These are phyloP conservation scores for Fusarium sp. DNA, from an alignment of 2,329 filamentous ascomycete genomes.

Conservation along the genomic window DNA sequence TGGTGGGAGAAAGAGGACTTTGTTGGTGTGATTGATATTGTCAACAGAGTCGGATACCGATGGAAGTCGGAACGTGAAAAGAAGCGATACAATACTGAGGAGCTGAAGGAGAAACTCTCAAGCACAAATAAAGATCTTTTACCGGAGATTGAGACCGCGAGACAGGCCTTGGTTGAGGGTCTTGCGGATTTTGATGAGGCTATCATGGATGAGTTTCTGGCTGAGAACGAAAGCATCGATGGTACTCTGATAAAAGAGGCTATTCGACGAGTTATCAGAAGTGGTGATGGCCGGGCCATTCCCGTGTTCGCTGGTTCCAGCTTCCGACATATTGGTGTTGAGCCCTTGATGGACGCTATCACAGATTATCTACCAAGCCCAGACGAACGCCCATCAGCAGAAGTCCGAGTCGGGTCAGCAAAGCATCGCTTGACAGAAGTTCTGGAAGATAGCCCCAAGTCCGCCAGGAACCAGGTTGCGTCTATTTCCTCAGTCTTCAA, in stretches of 20 bases:
- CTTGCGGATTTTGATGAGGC: conserved; percentile 89
- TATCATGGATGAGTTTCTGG: conserved; percentile 85
- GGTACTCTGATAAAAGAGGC: conserved; percentile 73
- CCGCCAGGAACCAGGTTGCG: conserved; percentile 49
- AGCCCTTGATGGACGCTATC: conserved; percentile 88
- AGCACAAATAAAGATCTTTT: conserved; percentile 61
- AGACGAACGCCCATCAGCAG: conserved; percentile 78
- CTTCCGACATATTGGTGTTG: conserved; percentile 92
- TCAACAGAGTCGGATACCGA: conserved; percentile 77
- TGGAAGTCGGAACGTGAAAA: conserved; percentile 65
- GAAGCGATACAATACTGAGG: conserved; percentile 46
- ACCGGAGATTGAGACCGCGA: conserved; percentile 77
- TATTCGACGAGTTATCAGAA: conserved; percentile 75
- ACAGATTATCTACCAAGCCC: conserved; percentile 89
- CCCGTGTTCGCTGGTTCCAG: conserved; percentile 93
- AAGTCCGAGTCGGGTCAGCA: conserved; percentile 75
- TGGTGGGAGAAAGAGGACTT: conserved; percentile 89
- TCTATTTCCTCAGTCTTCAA: conserved; percentile 84
- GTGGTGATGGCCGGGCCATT: conserved; percentile 75
- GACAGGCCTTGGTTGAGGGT: conserved; percentile 80
- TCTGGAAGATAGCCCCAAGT: conserved; percentile 52
- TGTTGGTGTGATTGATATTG: conserved; percentile 83
- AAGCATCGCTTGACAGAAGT: conserved; percentile 49
- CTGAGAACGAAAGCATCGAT: conserved; percentile 78
- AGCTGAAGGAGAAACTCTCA: conserved; percentile 53